A percentile compares a stretch with the other conserved stretches of the same genome.
Conservation (phyloP, 1,284 basidiomycete species). For the Ganoderma boninense region DNA sequence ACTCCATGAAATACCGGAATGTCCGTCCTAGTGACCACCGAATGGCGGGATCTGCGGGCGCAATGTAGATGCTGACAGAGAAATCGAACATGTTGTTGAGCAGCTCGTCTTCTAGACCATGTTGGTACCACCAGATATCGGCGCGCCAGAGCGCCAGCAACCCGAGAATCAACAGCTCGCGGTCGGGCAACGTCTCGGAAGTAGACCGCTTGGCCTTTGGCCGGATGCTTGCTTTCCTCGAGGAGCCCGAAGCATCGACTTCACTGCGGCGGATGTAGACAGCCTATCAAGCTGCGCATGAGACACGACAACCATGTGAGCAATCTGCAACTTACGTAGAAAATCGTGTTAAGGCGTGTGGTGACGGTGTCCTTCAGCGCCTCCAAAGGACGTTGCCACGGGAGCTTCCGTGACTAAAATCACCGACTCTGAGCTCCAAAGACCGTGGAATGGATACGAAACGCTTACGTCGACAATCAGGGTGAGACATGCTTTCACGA, state of each 20-base stretch:
- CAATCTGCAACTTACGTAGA: slow-evolving; percentile 53
- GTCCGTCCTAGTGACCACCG: slow-evolving; percentile 65
- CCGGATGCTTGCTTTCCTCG: slow-evolving; percentile 60
- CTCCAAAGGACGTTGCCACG: slow-evolving; percentile 64
- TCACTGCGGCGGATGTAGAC: slow-evolving; percentile 62
- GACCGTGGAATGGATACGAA: not conserved
- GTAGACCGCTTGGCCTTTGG: slow-evolving; percentile 68
- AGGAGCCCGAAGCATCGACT: slow-evolving; percentile 61
- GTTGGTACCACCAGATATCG: slow-evolving; percentile 60
- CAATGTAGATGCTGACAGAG: slow-evolving; percentile 63
- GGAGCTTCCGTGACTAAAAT: slow-evolving; percentile 58
- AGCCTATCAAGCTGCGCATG: slow-evolving; percentile 25
- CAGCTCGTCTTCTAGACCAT: slow-evolving; percentile 42
- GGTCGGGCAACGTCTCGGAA: slow-evolving; percentile 67
- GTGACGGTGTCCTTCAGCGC: slow-evolving; percentile 55
- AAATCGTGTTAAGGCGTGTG: slow-evolving; percentile 61
- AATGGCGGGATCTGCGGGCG: slow-evolving; percentile 66
- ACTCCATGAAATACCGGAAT: slow-evolving; percentile 56
- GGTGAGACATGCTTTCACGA: slow-evolving; percentile 72
- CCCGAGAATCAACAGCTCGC: slow-evolving; percentile 71
- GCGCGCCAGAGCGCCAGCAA: slow-evolving; percentile 74
- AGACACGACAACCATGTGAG: slow-evolving; percentile 6
- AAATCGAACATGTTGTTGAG: slow-evolving; percentile 55
- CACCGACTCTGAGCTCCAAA: not conserved
- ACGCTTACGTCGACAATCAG: slow-evolving; percentile 46